A percentile compares a stretch with the other conserved stretches of the same genome.
Evolutionary conservation across 2,329 filamentous ascomycete species (phyloP).

Genomic region (Xylaria arbuscula): DNA sequence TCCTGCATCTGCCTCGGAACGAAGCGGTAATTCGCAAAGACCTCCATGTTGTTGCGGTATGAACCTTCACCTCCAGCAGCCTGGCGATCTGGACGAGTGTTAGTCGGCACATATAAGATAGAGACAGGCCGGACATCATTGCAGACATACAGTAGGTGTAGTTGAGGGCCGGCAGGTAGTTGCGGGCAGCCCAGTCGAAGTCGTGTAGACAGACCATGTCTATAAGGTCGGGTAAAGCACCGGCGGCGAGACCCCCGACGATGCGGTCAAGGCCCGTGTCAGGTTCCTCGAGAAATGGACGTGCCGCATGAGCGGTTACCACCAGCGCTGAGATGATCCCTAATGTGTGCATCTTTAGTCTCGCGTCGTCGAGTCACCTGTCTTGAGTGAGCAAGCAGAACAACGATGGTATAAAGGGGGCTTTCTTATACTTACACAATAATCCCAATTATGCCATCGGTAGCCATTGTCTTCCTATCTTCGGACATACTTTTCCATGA

Average conservation of each 20-base stretch:
- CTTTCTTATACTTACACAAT: slow-evolving; percentile 6
- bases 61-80: slow-evolving; percentile 65
- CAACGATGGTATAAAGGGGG: not conserved
- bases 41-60: slow-evolving; percentile 66
- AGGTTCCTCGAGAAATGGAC: slow-evolving; percentile 35
- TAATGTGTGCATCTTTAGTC: slow-evolving; percentile 12
- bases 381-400: slow-evolving; percentile 2
- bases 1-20: slow-evolving; percentile 62
- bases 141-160: slow-evolving; percentile 59
- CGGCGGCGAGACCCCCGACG: slow-evolving; percentile 47
- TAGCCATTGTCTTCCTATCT: slow-evolving; percentile 8
- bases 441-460: not conserved
- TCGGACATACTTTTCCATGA: not conserved
- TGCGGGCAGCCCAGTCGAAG: slow-evolving; percentile 63
- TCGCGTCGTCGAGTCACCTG: not conserved
- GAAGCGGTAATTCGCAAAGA: slow-evolving; percentile 60
- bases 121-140: not conserved
- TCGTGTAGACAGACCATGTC: slow-evolving; percentile 61
- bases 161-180: slow-evolving; percentile 57
- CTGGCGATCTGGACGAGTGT: slow-evolving; percentile 54
- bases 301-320: slow-evolving; percentile 25
- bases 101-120: not conserved
- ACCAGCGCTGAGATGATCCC: slow-evolving; percentile 17
- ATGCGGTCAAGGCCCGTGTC: slow-evolving; percentile 31
- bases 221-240: slow-evolving; percentile 55